Evolutionary conservation across 139 green algal genomes (phyloP), one percentile per base, ranked within the genome.

Genomic region (Cymbomonas tetramitiformis): DNA sequence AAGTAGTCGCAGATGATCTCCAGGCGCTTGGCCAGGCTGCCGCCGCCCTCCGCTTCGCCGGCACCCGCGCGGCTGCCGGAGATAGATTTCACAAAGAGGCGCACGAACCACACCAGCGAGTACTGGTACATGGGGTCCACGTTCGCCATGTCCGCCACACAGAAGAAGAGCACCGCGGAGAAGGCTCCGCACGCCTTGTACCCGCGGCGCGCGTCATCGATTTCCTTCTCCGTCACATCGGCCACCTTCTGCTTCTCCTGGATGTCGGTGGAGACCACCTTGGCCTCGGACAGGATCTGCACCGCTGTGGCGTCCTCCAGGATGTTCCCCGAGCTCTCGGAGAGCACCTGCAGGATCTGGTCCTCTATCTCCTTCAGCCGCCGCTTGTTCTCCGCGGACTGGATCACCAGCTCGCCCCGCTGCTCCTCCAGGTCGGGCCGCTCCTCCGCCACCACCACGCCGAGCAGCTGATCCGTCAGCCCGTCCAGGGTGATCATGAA

Each of bases 121-220:
- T 78, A 78, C 58, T 78, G 70, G 56, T 78, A 86, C 68, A 63
- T 76, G 24, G 72, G 72, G 30, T 79, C 69, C 38, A 75, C 65
- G 41, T 57, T 67, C 36, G 32, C 58, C 21, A 86, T 58, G 52
- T 84, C 79, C 1, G 63, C 51, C 21, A 86, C 73, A 40, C 69
- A 76, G 67, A 86, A 86, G 65, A 84, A 86, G 6, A 83, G 69
- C 23, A 72, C 67, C 7, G 74, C 70, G 26, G 73, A 76, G 71
- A 74, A 72, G 4, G 65, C 63, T 19, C 76, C 77, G 34, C 74
- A 71, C 9, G 67, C 55, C 6, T 58, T 41, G 74, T 86, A 86
- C 2, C 57, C 61, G 9, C 26, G 51, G 2, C 79, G 69, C 31
- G 79, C 77, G 0, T 48, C 60, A 32, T 84, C 79, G 52, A 84